Evolutionary conservation across 148 eudicot species (phyloP), one percentile per base, ranked within the genome.

Genomic region (Pharnaceum exiguum): DNA sequence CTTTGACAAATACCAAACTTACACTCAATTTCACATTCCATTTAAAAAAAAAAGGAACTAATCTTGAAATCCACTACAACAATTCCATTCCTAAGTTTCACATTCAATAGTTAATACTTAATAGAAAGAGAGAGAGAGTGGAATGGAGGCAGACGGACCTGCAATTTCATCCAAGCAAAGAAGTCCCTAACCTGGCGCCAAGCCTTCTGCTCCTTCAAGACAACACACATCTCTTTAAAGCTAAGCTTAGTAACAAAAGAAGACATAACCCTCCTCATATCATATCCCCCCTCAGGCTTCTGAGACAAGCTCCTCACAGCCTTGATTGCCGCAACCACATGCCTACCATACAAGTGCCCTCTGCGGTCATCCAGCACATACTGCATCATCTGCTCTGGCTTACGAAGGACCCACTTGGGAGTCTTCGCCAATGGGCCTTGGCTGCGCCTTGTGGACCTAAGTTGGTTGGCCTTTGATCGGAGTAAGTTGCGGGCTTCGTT

Each of bases 141-240:
- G 10, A 10, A 32, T 45, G n/a, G 40, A 30, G 25, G 5, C 11
- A 35, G 26, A 37, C 36, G 7, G 30, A 88, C 98, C 94, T 91
- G 98, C 77, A 91, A 68, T 72, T 91, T 91, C 96, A 91, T 91
- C 98, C 98, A 91, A 33, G 55, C 71, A 55, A 87, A 91, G 56
- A 91, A 91, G 46, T 91, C 96, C 55, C 94, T 76, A 9, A 82
- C 88, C 63, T 81, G 90, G 18, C 81, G 65, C 96, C 98, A 87
- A 22, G 83, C 64, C 64, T 71, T 85, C 39, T 75, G 87, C 70
- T 91, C 96, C 78, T 83, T 88, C 75, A 91, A 74, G 38, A 91
- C 98, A 62, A 76, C 78, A 67, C 94, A 82, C 98, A 87, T 87
- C 61, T 91, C 98, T n/a, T 79, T 73, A 22, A 87, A 87, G 22